Base-by-base conservation (phyloP, 2,329 filamentous ascomycete genomes). In the Blastomyces parvus region DNA sequence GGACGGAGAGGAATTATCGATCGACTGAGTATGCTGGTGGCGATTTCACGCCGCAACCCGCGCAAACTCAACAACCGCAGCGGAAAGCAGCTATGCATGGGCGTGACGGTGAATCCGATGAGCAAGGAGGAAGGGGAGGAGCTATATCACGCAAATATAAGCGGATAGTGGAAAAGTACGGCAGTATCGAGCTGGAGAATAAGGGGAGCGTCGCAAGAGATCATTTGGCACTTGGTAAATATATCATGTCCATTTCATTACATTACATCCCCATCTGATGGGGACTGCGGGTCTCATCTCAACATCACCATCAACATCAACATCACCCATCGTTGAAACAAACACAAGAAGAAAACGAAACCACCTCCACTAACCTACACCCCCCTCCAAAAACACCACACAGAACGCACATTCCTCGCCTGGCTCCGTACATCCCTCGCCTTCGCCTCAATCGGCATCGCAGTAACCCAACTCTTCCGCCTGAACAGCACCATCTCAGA, bases 381-480 rank as follows among this genome's bases (percentile, higher is more conserved):
- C 13, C 11, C 36, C n/a, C n/a, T n/a, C n/a, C 4, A 3, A 33
- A 30, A 57, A 63, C 0, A 1, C 46, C 3, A 13, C 46, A 52
- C 67, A 85, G 85, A 88, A 73, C 81, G 85, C 50, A 88, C 85
- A n/a, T 88, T 87, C 73, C 79, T 88, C 52, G 85, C 85, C 66
- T 88, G 85, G 85, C 80, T 88, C 64, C 81, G 85, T 62, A 88
- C 85, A 19, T 86, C 83, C 17, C 79, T 88, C 61, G 83, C 84
- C 61, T 88, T 88, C 71, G 85, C 85, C 19, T 83, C 79, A 62
- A 87, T 88, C 69, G 85, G 85, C 62, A 86, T 88, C 55, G 85
- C 85, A 30, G 79, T 87, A 52, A 87, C 85, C 0, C 85, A 87
- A 68, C 80, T 88, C 60, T 87, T 87, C 75, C 83, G 85, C 25